phyloP scores from a whole-genome alignment of 345 rosid genomes.

The Jatropha curcas region DNA sequence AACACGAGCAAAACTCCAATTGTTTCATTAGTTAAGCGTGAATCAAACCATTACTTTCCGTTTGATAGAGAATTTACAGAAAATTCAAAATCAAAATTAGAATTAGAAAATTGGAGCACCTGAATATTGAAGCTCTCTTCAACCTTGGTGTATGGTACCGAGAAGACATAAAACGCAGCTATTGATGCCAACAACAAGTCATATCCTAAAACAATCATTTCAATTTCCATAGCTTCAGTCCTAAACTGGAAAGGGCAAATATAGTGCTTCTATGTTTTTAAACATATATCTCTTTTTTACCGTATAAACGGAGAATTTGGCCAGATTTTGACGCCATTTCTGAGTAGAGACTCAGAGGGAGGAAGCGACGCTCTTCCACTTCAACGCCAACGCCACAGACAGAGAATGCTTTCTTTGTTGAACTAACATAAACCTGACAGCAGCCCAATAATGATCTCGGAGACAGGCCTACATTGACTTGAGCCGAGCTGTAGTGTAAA shows the following conservation, averaged over 20 bases:
- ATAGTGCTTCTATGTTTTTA: too few species aligned
- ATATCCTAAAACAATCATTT: conserved; percentile 46
- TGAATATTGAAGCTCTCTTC: conserved; percentile 98
- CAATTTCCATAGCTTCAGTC: not conserved
- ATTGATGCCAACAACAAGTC: conserved; percentile 77
- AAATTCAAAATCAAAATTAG: not conserved
- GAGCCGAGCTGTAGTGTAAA: too few species aligned
- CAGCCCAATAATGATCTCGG: not conserved
- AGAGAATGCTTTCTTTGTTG: not conserved
- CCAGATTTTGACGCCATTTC: conserved; percentile 43
- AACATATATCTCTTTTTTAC: conserved; percentile 23
- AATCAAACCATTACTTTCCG: not conserved
- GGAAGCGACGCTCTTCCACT: not conserved
- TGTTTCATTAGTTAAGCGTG: not conserved
- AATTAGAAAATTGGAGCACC: conserved; percentile 33
- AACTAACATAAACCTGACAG: too few species aligned
- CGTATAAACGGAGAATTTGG: conserved; percentile 43
- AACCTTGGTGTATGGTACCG: conserved; percentile 87
- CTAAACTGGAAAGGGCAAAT: not conserved
- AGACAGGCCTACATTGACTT: too few species aligned
- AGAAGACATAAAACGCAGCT: conserved; percentile 73
- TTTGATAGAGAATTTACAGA: not conserved
- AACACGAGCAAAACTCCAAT: not conserved
- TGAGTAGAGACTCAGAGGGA: not conserved
- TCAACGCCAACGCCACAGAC: not conserved